A percentile compares a stretch with the other conserved stretches of the same genome.
These are phyloP conservation scores for Entomortierella lignicola DNA, from an alignment of 192 early-diverging fungal genomes.

Conservation along the genomic window DNA sequence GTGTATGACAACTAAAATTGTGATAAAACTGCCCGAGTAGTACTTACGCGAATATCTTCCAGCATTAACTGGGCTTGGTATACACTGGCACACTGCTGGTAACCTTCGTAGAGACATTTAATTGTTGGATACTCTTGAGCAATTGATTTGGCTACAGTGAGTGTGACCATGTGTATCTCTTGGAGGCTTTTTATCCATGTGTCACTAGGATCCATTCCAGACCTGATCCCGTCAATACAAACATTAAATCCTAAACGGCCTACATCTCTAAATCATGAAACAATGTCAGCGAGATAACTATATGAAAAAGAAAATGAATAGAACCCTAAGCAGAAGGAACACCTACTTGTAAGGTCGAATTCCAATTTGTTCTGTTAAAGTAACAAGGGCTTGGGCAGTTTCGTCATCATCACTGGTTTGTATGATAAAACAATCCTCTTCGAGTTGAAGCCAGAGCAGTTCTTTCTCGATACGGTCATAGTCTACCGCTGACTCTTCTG, in stretches of 20 bases:
- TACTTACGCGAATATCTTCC: constrained; percentile 52
- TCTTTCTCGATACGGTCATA: constrained; percentile 35
- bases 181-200: constrained; percentile 57
- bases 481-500: neutral
- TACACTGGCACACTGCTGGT: constrained; percentile 12
- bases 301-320: too few relatives aligned
- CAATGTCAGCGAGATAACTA: neutral
- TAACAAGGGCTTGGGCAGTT: constrained; percentile 37
- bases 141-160: constrained; percentile 48
- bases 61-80: constrained; percentile 42
- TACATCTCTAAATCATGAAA: constrained; percentile 3
- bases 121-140: constrained; percentile 50
- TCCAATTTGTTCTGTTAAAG: constrained; percentile 54
- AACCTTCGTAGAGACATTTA: constrained; percentile 52
- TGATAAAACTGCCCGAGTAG: neutral
- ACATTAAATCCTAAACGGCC: constrained; percentile 22
- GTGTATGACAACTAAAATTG: too few relatives aligned
- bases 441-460: constrained; percentile 49
- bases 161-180: constrained; percentile 58
- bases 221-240: constrained; percentile 29
- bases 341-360: constrained; percentile 53
- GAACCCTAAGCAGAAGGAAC: neutral
- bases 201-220: constrained; percentile 46
- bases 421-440: constrained; percentile 50
- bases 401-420: constrained; percentile 49